Evolutionary conservation across 2,329 filamentous ascomycete genomes (phyloP), one percentile per base, ranked within the genome.

Genomic region (Aspergillus versicolor): DNA sequence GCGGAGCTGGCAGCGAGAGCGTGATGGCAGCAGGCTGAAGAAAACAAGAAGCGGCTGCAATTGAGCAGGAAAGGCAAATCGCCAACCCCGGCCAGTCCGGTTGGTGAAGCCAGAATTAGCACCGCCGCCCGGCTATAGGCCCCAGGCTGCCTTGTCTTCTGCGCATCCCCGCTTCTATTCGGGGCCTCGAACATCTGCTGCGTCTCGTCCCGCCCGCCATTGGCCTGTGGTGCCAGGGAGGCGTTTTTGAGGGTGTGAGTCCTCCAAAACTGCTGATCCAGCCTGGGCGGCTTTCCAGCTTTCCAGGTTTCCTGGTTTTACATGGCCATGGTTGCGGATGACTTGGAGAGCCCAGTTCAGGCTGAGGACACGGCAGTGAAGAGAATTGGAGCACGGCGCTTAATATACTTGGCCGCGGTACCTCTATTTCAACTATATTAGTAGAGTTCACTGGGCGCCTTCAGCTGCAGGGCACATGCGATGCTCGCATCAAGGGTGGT

Each of bases 131-230:
- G 56, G 59, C 57, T 55, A 62, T 53, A 56, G 50, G 58, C 37
- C 27, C 32, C 27, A 54, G 56, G 34, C 57, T 52, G 56, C 21
- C 51, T 15, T 37, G 34, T 37, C 34, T 37, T 37, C 34, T 56
- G 59, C 51, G 21, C 37, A 57, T 63, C 56, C 59, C 63, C 61
- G 63, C 62, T 61, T 64, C 57, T 17, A 60, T 61, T 63, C 46
- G 60, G 60, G 61, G 64, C 63, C 63, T 65, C 61, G 64, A 66
- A 59, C 63, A 49, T 49, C 45, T 42, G 45, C 27, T 44, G 45
- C 43, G 46, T 48, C 50, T 45, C 24, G 44, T 47, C 32, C 42
- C 40, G 30, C 4, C 12, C 3, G 11, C 57, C 22, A 66, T 66
- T 65, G 63, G 64, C 15, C 49, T 19, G 42, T 24, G 5, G n/a